phyloP scores from a whole-genome alignment of 805 yeast species.

The Ogataea thermomethanolica region DNA sequence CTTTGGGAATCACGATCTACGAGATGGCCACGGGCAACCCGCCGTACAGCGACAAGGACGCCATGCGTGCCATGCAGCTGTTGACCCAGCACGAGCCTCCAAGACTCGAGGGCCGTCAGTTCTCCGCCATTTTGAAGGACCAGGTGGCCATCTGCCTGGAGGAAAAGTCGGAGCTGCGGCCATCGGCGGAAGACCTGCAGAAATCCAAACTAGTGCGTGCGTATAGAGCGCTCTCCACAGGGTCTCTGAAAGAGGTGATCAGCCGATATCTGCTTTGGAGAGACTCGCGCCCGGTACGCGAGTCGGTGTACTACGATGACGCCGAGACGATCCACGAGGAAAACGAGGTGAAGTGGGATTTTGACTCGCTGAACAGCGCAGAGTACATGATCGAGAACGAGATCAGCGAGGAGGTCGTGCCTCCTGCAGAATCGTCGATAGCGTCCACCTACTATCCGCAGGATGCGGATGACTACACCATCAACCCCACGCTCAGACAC shows the following conservation, averaged over 20 bases:
- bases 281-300: slow-evolving; percentile 57
- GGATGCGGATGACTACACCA: slow-evolving; percentile 17
- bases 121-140: slow-evolving; percentile 74
- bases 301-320: slow-evolving; percentile 44
- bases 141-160: slow-evolving; percentile 88
- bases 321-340: slow-evolving; percentile 35
- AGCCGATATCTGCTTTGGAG: slow-evolving; percentile 73
- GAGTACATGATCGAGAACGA: slow-evolving; percentile 74
- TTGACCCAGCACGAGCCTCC: slow-evolving; percentile 94
- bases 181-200: slow-evolving; percentile 77
- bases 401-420: slow-evolving; percentile 38
- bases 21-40: slow-evolving; percentile 98
- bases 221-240: slow-evolving; percentile 58
- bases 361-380: slow-evolving; percentile 72
- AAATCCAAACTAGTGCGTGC: slow-evolving; percentile 69
- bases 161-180: slow-evolving; percentile 87
- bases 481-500: slow-evolving; percentile 16
- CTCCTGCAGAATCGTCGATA: slow-evolving; percentile 3
- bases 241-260: slow-evolving; percentile 67
- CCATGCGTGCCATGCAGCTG: slow-evolving; percentile 89
- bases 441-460: neutral
- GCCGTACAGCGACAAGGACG: slow-evolving; percentile 94
- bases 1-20: slow-evolving; percentile 88
- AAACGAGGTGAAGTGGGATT: slow-evolving; percentile 76
- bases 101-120: slow-evolving; percentile 84